Conservation (phyloP, 805 yeast species). For the Zygosaccharomyces pseudorouxii region DNA sequence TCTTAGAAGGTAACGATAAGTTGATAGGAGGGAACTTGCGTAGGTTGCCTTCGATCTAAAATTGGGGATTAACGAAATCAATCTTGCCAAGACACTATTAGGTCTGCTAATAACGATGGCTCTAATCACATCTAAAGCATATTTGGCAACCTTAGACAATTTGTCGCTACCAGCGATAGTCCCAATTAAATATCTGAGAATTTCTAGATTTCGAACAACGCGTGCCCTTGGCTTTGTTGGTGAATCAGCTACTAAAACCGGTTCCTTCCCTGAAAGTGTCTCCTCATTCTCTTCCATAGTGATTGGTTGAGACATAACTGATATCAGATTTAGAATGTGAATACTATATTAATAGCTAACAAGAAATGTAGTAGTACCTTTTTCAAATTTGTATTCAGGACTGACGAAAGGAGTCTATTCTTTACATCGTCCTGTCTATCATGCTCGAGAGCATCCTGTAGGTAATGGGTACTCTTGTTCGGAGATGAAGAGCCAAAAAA, state of each 20-base stretch:
- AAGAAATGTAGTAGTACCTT: too few species aligned
- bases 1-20: constrained; percentile 63
- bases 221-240: neutral
- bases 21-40: constrained; percentile 45
- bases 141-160: constrained; percentile 59
- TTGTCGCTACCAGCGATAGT: constrained; percentile 67
- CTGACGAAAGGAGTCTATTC: too few species aligned
- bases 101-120: constrained; percentile 43
- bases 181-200: constrained; percentile 50
- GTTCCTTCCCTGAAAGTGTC: constrained; percentile 6
- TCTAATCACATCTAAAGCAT: constrained; percentile 49
- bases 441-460: too few species aligned
- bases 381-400: too few species aligned
- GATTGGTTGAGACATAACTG: constrained; percentile 12
- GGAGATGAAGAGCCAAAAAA: too few species aligned
- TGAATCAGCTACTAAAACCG: neutral
- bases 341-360: too few species aligned
- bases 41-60: constrained; percentile 34
- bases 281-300: constrained; percentile 11
- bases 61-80: constrained; percentile 16
- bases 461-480: too few species aligned
- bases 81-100: constrained; percentile 18
- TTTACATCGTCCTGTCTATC: too few species aligned
- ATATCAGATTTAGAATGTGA: too few species aligned
- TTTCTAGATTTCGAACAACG: constrained; percentile 35